Conservation (phyloP, 2,329 filamentous ascomycete genomes). For the Fusarium metavorans region DNA sequence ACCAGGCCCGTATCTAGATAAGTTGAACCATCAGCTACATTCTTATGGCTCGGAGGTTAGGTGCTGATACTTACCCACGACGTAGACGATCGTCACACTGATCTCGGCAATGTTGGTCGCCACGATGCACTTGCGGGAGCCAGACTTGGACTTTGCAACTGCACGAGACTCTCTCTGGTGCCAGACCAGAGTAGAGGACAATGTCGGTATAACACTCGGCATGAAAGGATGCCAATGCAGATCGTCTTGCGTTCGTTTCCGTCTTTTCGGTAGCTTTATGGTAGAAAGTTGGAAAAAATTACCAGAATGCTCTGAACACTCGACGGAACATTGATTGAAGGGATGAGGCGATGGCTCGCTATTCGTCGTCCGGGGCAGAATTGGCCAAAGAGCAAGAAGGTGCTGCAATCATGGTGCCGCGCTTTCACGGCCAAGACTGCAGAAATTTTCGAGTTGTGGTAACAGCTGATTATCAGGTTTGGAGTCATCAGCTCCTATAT, state of each 20-base stretch:
- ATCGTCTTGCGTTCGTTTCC: background rate
- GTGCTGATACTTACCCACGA: slow-evolving; percentile 75
- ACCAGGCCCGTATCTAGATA: background rate
- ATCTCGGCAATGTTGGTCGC: slow-evolving; percentile 99
- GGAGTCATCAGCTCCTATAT: background rate
- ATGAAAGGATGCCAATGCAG: fast-evolving
- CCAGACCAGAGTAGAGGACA: slow-evolving; percentile 86
- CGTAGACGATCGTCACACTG: slow-evolving; percentile 81
- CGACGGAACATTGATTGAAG: background rate
- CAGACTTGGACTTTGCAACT: background rate
- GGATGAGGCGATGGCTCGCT: background rate
- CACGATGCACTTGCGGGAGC: slow-evolving; percentile 84
- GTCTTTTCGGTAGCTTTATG: background rate
- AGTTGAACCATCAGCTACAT: background rate
- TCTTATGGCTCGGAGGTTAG: slow-evolving; percentile 47
- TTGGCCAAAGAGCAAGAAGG: background rate
- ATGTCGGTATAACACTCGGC: background rate
- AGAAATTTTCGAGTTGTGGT: too few relatives aligned
- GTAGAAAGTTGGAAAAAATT: background rate
- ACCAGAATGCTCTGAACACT: background rate
- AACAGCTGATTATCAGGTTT: background rate
- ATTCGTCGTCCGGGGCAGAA: background rate
- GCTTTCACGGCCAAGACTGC: too few relatives aligned
- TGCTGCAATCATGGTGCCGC: too few relatives aligned
- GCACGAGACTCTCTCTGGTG: background rate